Conservation (phyloP, 78 protist species). For the Dictyostelium capitatum region DNA sequence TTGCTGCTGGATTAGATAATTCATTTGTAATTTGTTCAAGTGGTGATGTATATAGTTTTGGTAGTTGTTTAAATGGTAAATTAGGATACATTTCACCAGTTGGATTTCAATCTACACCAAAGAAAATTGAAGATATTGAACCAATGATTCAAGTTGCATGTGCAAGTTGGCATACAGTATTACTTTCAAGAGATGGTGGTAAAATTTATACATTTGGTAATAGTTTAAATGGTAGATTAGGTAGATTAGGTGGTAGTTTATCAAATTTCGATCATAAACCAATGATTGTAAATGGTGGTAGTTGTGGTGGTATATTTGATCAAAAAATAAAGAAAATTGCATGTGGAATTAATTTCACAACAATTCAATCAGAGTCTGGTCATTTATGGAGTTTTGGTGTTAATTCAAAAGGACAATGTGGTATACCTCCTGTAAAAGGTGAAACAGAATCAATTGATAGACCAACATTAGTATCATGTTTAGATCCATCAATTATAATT, state of each 20-base stretch:
- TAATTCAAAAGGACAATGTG: background rate
- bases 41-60: conserved; percentile 57
- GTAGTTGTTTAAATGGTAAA: conserved; percentile 5
- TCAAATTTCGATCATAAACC: no score
- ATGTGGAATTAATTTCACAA: conserved; percentile 45
- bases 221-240: background rate
- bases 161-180: conserved; percentile 47
- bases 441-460: conserved; percentile 1
- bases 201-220: conserved; percentile 60
- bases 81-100: background rate
- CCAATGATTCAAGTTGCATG: conserved; percentile 4
- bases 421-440: background rate
- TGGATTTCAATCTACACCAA: conserved; percentile 42
- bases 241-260: background rate
- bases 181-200: background rate
- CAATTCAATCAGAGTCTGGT: background rate
- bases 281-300: background rate
- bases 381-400: conserved; percentile 24
- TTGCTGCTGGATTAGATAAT: conserved; percentile 19
- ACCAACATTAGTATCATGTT: background rate
- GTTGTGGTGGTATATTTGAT: conserved; percentile 9
- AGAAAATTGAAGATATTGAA: background rate
- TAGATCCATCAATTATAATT: conserved; percentile 8
- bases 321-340: conserved; percentile 37
- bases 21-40: background rate